phyloP scores from a whole-genome alignment of 176 grass and related monocot genomes.

The barley (Hordeum vulgare) region DNA sequence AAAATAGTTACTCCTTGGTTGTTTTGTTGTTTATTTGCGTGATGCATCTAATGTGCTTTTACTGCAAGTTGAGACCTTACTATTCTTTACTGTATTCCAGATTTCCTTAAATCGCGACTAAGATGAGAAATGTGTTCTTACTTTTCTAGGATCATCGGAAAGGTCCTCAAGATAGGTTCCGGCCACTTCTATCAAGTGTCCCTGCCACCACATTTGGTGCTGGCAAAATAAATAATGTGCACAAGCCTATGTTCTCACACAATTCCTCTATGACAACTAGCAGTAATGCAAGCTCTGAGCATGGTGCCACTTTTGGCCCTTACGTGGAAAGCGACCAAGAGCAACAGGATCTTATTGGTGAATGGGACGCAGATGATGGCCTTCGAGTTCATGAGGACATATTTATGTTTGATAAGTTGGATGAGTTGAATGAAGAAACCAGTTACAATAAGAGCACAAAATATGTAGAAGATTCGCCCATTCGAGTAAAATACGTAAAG shows the following conservation, averaged over 20 bases:
- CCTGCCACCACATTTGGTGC: conserved; percentile 52
- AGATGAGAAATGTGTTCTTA: conserved; percentile 22
- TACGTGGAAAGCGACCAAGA: conserved; percentile 45
- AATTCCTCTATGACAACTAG: conserved; percentile 65
- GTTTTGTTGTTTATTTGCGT: not conserved
- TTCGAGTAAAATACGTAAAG: conserved; percentile 19
- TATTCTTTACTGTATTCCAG: not conserved
- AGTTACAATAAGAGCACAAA: conserved; percentile 13
- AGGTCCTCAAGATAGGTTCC: conserved; percentile 82
- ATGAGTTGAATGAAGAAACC: conserved; percentile 58
- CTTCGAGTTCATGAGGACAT: conserved; percentile 54
- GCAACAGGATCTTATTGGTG: conserved; percentile 34
- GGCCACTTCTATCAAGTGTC: conserved; percentile 83
- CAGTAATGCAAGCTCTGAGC: conserved; percentile 63
- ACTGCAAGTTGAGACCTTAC: not conserved
- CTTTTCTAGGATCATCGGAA: conserved; percentile 77
- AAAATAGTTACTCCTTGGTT: conserved; percentile 8
- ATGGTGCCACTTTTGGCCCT: conserved; percentile 40
- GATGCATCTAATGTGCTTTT: not conserved
- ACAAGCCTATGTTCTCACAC: conserved; percentile 50
- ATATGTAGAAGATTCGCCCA: conserved; percentile 12
- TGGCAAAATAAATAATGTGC: conserved; percentile 50
- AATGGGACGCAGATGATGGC: conserved; percentile 41
- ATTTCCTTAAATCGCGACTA: conserved; percentile 9
- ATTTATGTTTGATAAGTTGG: conserved; percentile 79